Conservation (phyloP, 2,329 filamentous ascomycete genomes). For the Trichoderma semiorbis region DNA sequence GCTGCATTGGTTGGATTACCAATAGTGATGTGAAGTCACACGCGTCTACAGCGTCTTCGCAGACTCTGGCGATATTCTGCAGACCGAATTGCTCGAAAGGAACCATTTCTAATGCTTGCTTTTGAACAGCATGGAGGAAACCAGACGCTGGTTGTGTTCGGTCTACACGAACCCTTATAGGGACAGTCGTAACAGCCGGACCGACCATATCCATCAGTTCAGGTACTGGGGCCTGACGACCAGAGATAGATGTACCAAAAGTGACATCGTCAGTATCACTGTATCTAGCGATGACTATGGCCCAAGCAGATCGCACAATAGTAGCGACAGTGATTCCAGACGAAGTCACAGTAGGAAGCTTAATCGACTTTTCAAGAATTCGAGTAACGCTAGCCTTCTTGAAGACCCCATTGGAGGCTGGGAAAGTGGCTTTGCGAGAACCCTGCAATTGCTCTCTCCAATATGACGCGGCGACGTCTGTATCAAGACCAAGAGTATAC, state of each 20-base stretch:
- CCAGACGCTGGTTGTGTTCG: not conserved
- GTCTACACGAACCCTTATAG: slow-evolving; percentile 4
- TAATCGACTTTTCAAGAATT: not conserved
- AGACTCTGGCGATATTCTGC: slow-evolving; percentile 22
- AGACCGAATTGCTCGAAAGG: slow-evolving; percentile 24
- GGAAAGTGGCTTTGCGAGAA: not conserved
- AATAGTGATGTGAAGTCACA: slow-evolving; percentile 23
- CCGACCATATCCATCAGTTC: slow-evolving; percentile 21
- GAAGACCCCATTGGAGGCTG: not conserved
- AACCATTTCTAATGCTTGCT: slow-evolving; percentile 20
- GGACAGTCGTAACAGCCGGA: slow-evolving; percentile 17
- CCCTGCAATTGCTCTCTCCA: slow-evolving; percentile 2
- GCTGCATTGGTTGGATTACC: slow-evolving; percentile 18
- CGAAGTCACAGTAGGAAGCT: not conserved
- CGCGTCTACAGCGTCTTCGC: slow-evolving; percentile 9
- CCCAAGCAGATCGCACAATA: slow-evolving; percentile 27
- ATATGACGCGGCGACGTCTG: not conserved
- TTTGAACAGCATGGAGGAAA: slow-evolving; percentile 17
- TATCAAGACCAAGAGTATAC: not conserved
- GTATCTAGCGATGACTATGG: slow-evolving; percentile 36
- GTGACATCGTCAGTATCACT: slow-evolving; percentile 26
- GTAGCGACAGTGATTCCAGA: slow-evolving; percentile 22
- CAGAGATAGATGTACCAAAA: slow-evolving; percentile 22
- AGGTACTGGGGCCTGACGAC: slow-evolving; percentile 22
- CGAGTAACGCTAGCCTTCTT: not conserved